Conservation (phyloP, 768 basidiomycete genomes). For the Agaricus blazei region DNA sequence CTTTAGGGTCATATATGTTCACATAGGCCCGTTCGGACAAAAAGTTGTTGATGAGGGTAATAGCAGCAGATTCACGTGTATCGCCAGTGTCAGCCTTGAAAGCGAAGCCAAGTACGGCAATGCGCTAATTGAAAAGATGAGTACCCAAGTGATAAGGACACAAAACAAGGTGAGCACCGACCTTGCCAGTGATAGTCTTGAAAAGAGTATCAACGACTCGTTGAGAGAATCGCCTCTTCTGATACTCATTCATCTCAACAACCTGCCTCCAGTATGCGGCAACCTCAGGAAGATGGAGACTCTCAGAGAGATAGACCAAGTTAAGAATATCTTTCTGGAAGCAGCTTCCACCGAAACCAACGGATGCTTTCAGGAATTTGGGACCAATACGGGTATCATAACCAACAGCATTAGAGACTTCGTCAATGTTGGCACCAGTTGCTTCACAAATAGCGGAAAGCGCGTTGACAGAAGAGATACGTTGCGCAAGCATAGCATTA, state of each 20-base stretch:
- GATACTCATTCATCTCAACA: constrained; percentile 98
- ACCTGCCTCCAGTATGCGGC: constrained; percentile 98
- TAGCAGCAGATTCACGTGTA: constrained; percentile 95
- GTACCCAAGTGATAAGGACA: background rate
- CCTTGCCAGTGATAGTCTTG: constrained; percentile 97
- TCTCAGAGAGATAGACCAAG: constrained; percentile 95
- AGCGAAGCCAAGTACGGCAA: constrained; percentile 96
- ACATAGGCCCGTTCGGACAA: constrained; percentile 81
- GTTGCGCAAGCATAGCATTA: constrained; percentile 98
- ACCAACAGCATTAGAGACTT: constrained; percentile 92
- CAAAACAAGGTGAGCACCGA: constrained; percentile 27
- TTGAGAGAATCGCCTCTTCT: constrained; percentile 94
- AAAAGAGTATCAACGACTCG: constrained; percentile 96
- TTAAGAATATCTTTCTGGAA: constrained; percentile 99
- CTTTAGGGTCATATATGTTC: constrained; percentile 90
- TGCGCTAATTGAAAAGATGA: constrained; percentile 44
- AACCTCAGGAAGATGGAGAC: constrained; percentile 91
- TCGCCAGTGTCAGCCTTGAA: constrained; percentile 99
- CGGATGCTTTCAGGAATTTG: constrained; percentile 92
- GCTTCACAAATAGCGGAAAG: constrained; percentile 98
- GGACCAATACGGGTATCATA: constrained; percentile 90
- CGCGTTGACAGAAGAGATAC: constrained; percentile 97
- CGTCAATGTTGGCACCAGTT: constrained; percentile 97
- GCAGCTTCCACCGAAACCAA: constrained; percentile 97
- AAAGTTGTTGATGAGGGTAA: constrained; percentile 93